Evolutionary conservation across 371 early-diverging fungal species (phyloP).

Genomic region (Saksenaea oblongispora): DNA sequence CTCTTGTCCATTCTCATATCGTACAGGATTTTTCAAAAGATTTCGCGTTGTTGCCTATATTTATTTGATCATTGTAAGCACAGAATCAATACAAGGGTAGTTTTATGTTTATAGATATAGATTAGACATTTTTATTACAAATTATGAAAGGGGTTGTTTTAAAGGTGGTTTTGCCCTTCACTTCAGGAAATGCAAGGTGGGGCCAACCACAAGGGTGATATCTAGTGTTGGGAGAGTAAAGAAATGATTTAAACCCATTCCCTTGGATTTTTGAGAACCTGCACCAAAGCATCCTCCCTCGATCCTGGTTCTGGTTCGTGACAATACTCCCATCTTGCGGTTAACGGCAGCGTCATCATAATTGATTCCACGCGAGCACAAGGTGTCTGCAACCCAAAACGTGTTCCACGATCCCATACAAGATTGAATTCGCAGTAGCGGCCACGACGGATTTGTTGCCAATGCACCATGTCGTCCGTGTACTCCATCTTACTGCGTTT

Average conservation of each 20-base stretch:
- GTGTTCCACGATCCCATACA: conserved; percentile 88
- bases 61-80: too few species aligned
- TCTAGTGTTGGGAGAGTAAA: too few species aligned
- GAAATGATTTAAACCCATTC: conserved; percentile 68
- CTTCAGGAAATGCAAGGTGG: too few species aligned
- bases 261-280: conserved; percentile 77
- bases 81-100: too few species aligned
- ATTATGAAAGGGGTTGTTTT: too few species aligned
- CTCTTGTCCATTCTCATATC: too few species aligned
- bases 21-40: too few species aligned
- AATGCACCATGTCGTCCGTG: conserved; percentile 66
- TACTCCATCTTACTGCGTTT: conserved; percentile 68
- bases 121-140: too few species aligned
- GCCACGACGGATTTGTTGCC: conserved; percentile 88
- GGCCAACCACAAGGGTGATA: too few species aligned
- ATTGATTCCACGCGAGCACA: conserved; percentile 88
- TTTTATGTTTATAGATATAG: too few species aligned
- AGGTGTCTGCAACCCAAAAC: conserved; percentile 87
- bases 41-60: too few species aligned
- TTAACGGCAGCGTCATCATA: conserved; percentile 82
- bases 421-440: conserved; percentile 91
- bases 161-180: too few species aligned
- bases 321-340: conserved; percentile 90
- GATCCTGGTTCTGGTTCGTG: conserved; percentile 70
- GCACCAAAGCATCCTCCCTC: conserved; percentile 71